Evolutionary conservation across 1,284 basidiomycete species (phyloP).

Genomic region (Pseudozyma flocculosa): DNA sequence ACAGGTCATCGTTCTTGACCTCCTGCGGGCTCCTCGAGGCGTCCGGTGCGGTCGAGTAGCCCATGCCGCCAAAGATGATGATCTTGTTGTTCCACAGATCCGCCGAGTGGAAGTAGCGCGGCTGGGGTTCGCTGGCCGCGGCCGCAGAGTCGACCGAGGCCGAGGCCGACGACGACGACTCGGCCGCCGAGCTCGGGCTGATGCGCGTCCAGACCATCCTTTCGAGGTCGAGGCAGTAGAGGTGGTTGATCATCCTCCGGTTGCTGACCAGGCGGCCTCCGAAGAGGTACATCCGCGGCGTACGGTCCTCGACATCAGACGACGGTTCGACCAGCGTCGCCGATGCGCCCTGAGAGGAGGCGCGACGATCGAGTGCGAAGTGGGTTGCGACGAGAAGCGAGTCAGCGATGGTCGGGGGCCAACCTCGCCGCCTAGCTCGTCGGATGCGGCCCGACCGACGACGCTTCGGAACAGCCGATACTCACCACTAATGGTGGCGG

Average conservation of each 20-base stretch:
- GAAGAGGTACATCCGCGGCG: constrained; percentile 42
- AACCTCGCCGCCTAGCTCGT: too few relatives aligned
- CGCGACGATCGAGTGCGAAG: too few relatives aligned
- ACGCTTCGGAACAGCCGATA: constrained; percentile 4
- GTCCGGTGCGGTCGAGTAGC: constrained; percentile 17
- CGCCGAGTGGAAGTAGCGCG: constrained; percentile 53
- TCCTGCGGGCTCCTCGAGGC: not conserved
- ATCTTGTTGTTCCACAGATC: constrained; percentile 50
- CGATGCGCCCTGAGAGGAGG: constrained; percentile 48
- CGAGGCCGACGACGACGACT: constrained; percentile 4
- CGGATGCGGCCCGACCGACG: too few relatives aligned
- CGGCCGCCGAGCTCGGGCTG: not conserved
- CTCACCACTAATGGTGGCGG: constrained; percentile 48
- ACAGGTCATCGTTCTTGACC: constrained; percentile 26
- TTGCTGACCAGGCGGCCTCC: constrained; percentile 51
- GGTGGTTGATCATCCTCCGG: constrained; percentile 45
- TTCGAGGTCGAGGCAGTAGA: constrained; percentile 45
- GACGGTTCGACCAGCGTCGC: constrained; percentile 40
- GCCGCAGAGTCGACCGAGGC: constrained; percentile 1
- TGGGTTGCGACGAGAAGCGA: too few relatives aligned
- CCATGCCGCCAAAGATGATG: constrained; percentile 53
- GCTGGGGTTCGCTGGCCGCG: constrained; percentile 11
- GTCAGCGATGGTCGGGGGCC: too few relatives aligned
- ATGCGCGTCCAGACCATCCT: constrained; percentile 37
- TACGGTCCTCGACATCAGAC: constrained; percentile 3